Conservation (phyloP, 371 early-diverging fungal species). For the Sporodiniella umbellata region DNA sequence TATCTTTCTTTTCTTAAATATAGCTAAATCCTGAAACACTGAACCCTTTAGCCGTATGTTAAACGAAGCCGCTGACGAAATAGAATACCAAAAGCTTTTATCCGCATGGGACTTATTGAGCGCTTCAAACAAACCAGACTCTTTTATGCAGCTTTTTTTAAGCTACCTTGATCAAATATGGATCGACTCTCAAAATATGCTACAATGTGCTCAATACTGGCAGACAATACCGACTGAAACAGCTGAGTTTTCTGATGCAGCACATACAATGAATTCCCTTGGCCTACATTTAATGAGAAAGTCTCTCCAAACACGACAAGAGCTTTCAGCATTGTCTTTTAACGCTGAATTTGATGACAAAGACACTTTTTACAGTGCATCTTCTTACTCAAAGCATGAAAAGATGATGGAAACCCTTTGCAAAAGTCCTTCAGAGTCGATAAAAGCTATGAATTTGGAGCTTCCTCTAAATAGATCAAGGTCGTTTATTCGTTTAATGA, state of each 20-base stretch:
- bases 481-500: neutral
- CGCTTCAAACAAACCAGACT: neutral
- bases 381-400: neutral
- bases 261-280: constrained; percentile 3
- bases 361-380: neutral
- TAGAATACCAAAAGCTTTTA: constrained; percentile 6
- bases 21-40: too few species aligned
- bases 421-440: neutral
- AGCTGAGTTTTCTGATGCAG: neutral
- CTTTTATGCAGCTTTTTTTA: constrained; percentile 2
- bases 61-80: neutral
- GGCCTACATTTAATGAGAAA: constrained; percentile 12
- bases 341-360: neutral
- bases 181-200: constrained; percentile 9
- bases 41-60: neutral
- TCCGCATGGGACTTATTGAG: neutral
- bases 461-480: neutral
- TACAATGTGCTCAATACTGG: constrained; percentile 8
- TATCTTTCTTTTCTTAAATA: neutral
- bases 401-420: neutral
- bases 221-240: neutral
- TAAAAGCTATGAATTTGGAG: neutral
- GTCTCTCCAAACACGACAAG: constrained; percentile 6
- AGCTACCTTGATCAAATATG: constrained; percentile 12
- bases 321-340: neutral